A percentile compares a stretch with the other conserved stretches of the same genome.
phyloP scores from a whole-genome alignment of 1,284 basidiomycete species.

The Malassezia caprae region DNA sequence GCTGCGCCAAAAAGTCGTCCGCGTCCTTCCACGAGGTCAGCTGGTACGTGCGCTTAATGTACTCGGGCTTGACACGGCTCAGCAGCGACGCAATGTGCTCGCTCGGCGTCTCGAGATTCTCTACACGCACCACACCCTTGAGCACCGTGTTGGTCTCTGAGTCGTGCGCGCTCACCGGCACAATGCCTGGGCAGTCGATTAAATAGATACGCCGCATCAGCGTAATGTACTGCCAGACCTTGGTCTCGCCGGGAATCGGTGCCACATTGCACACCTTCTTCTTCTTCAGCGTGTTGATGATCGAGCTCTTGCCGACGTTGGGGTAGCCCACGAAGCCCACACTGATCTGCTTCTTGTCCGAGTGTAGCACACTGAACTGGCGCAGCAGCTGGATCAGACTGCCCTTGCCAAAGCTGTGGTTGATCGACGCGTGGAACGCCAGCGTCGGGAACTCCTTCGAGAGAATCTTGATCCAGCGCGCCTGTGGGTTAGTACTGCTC shows the following conservation, averaged over 20 bases:
- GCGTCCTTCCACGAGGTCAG: slow-evolving; percentile 53
- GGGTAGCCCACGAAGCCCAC: slow-evolving; percentile 97
- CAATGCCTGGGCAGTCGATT: slow-evolving; percentile 97
- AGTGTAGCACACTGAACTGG: slow-evolving; percentile 91
- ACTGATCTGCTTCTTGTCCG: slow-evolving; percentile 98
- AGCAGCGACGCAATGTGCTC: slow-evolving; percentile 85
- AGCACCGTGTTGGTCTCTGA: slow-evolving; percentile 84
- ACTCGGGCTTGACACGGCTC: slow-evolving; percentile 78
- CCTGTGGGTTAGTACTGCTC: slow-evolving; percentile 53
- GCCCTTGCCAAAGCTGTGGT: slow-evolving; percentile 97
- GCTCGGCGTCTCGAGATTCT: slow-evolving; percentile 83
- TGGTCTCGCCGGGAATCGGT: slow-evolving; percentile 95
- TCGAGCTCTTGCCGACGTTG: slow-evolving; percentile 91
- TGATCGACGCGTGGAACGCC: slow-evolving; percentile 96
- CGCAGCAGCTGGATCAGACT: slow-evolving; percentile 92
- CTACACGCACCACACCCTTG: slow-evolving; percentile 93
- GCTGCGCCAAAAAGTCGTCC: slow-evolving; percentile 69
- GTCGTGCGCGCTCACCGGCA: slow-evolving; percentile 81
- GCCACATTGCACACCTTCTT: slow-evolving; percentile 96
- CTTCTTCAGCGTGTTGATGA: slow-evolving; percentile 98
- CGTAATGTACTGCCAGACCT: slow-evolving; percentile 99
- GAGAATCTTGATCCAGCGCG: slow-evolving; percentile 90
- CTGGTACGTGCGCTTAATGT: slow-evolving; percentile 78
- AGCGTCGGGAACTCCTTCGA: slow-evolving; percentile 89
- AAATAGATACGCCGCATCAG: slow-evolving; percentile 92